Evolutionary conservation across 257 asterid genomes (phyloP).

Genomic region (Haberlea rhodopensis): DNA sequence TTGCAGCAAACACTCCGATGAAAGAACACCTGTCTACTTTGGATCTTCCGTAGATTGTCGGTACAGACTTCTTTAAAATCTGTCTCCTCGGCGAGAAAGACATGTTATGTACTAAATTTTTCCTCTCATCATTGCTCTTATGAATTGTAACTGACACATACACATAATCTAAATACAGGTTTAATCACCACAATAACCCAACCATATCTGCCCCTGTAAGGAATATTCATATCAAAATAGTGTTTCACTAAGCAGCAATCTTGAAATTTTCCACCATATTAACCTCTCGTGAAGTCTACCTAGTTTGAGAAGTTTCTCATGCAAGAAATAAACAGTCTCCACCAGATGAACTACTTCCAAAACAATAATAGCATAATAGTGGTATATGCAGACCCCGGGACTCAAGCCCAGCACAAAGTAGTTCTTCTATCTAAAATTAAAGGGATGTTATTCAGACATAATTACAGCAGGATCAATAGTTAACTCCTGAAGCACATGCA

Average conservation of each 20-base stretch:
- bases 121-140: slow-evolving; percentile 3
- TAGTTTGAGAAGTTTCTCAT: slow-evolving; percentile 14
- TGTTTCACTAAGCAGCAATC: background rate
- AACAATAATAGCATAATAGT: slow-evolving; percentile 11
- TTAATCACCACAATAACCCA: slow-evolving; percentile 8
- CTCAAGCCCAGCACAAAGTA: slow-evolving; percentile 3
- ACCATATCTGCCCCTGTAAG: slow-evolving; percentile 8
- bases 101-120: slow-evolving; percentile 20
- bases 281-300: slow-evolving; percentile 3
- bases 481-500: too few species aligned
- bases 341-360: slow-evolving; percentile 19
- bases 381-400: slow-evolving; percentile 10
- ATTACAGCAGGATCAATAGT: background rate
- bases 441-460: too few species aligned
- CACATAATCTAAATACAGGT: slow-evolving; percentile 3
- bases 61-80: slow-evolving; percentile 23
- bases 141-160: background rate
- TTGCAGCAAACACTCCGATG: slow-evolving; percentile 24
- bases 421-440: too few species aligned
- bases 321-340: slow-evolving; percentile 4
- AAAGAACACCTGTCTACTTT: slow-evolving; percentile 17
- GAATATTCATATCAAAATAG: slow-evolving; percentile 17
- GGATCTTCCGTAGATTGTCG: slow-evolving; percentile 25
- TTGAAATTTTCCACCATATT: slow-evolving; percentile 15
- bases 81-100: slow-evolving; percentile 22